Base-by-base conservation (phyloP, 2,329 filamentous ascomycete species). In the Colletotrichum gloeosporioides region DNA sequence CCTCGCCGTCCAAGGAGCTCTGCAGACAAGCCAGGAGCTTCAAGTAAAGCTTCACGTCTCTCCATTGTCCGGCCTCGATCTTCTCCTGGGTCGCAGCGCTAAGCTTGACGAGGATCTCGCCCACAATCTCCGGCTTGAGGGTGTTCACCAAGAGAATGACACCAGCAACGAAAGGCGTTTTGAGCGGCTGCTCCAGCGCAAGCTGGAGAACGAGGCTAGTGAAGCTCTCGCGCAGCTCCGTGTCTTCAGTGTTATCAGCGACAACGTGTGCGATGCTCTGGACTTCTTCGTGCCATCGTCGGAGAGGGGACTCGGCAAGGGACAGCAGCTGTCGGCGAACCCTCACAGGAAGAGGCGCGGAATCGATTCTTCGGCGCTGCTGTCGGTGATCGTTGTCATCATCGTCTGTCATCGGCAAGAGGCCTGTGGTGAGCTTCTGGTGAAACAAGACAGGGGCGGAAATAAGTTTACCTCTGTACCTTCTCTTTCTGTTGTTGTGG, bases 141-240 rank as follows among this genome's bases (percentile, higher is more conserved):
- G 92, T 91, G 86, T 99, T 98, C 79, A 93, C 91, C 73, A 95
- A 91, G 74, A 98, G 90, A 59, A 98, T 90, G 16, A 96, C 93
- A 25, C 95, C 95, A 12, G 96, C 96, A 49, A 98, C 90, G 83
- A 98, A 99, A 0, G 97, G 96, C n/a, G 96, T 98, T 89, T 99
- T 99, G 85, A 99, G 93, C 2, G 97, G 97, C 86, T 99, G 97
- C 86, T 99, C 97, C 44, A 95, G 84, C 59, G 94, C 90, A 79
- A 99, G 89, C 85, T 96, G 95, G 75, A 96, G 87, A 9, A 93
- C 88, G 34, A 98, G 90, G 73, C 93, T 91, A 79, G 95, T 88
- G 83, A 98, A 98, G 67, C 90, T 92, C 36, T 89, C 90, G 78
- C 93, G 93, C 71, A 98, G 87, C 79, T 96, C 94, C 79, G 93